Conservation (phyloP, 768 basidiomycete species). For the Kwoniella heveanensis region DNA sequence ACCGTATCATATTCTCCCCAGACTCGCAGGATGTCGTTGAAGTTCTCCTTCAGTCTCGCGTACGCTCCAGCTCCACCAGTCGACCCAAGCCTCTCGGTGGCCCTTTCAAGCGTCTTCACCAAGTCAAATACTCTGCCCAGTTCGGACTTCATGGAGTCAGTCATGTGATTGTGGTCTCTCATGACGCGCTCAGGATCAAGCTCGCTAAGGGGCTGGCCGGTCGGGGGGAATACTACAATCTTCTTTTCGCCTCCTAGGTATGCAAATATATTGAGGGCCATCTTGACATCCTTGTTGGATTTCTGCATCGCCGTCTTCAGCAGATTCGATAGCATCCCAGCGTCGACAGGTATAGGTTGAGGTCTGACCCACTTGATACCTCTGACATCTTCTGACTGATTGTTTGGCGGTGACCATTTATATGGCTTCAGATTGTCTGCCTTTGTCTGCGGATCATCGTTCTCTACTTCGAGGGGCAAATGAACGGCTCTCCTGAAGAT, state of each 20-base stretch:
- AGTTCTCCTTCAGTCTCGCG: background rate
- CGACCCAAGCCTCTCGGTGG: constrained; percentile 7
- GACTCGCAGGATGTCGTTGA: constrained; percentile 5
- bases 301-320: constrained; percentile 9
- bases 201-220: background rate
- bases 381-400: constrained; percentile 15
- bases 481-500: constrained; percentile 36
- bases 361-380: constrained; percentile 24
- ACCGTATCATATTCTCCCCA: constrained; percentile 9
- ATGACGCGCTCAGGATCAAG: background rate
- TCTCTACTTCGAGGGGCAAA: constrained; percentile 20
- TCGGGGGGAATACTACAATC: background rate
- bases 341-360: constrained; percentile 13
- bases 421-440: constrained; percentile 4
- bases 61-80: background rate
- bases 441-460: constrained; percentile 5
- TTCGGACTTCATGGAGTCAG: background rate
- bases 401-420: constrained; percentile 29
- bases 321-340: constrained; percentile 13
- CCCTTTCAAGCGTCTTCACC: constrained; percentile 1
- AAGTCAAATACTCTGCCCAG: constrained; percentile 6
- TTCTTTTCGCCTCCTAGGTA: constrained; percentile 3
- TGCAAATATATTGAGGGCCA: constrained; percentile 6
- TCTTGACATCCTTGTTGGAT: constrained; percentile 20
- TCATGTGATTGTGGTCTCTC: background rate